Evolutionary conservation across 306 rosid species (phyloP).

Genomic region (Rubus idaeus): DNA sequence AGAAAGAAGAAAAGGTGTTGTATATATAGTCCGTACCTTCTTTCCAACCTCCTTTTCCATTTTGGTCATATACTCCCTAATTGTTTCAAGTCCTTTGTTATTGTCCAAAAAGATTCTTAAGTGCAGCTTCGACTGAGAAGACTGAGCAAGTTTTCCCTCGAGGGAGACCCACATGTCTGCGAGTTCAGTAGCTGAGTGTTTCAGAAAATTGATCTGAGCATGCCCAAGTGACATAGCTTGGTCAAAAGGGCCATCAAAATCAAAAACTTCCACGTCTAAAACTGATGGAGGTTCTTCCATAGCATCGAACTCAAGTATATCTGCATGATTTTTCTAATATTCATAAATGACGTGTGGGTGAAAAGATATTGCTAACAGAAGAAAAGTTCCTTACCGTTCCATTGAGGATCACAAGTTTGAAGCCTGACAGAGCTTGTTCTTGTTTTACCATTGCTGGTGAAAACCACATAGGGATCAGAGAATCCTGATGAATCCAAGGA

Average conservation of each 20-base stretch:
- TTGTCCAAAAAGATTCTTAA: slow-evolving; percentile 86
- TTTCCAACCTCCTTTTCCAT: slow-evolving; percentile 97
- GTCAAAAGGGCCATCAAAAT: slow-evolving; percentile 92
- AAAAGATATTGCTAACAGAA: neutral
- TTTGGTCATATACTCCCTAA: slow-evolving; percentile 79
- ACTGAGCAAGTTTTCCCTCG: slow-evolving; percentile 82
- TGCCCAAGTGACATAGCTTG: slow-evolving; percentile 80
- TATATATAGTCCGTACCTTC: slow-evolving; percentile 47
- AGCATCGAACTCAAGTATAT: slow-evolving; percentile 88
- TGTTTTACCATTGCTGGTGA: slow-evolving; percentile 81
- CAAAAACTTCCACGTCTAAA: slow-evolving; percentile 71
- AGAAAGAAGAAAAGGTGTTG: neutral
- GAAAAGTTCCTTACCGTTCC: slow-evolving; percentile 68
- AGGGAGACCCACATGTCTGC: slow-evolving; percentile 87
- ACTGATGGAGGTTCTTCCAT: slow-evolving; percentile 97
- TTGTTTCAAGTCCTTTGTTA: slow-evolving; percentile 69
- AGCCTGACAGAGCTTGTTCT: slow-evolving; percentile 94
- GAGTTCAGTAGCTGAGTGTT: slow-evolving; percentile 67
- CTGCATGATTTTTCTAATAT: slow-evolving; percentile 41
- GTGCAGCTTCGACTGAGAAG: slow-evolving; percentile 83
- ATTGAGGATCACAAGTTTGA: slow-evolving; percentile 70
- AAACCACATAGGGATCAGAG: slow-evolving; percentile 77
- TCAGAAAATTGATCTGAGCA: slow-evolving; percentile 84
- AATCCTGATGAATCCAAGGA: slow-evolving; percentile 57
- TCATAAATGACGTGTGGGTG: neutral